These are phyloP conservation scores for Vinca major DNA, from an alignment of 305 asterid species.

Conservation along the genomic window DNA sequence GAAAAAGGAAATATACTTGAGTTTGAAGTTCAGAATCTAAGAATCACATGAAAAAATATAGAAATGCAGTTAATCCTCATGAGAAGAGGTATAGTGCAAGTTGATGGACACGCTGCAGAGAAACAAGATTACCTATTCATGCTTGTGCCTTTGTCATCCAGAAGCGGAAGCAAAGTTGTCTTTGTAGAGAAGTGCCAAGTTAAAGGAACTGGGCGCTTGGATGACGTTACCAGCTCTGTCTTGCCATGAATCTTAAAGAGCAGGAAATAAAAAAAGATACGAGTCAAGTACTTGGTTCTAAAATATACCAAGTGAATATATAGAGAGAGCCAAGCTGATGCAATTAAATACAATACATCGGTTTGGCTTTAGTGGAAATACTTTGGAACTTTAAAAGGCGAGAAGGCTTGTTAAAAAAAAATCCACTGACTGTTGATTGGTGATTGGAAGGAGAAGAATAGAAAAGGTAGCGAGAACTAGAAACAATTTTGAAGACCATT, in stretches of 20 bases:
- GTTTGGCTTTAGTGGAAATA: too few relatives aligned
- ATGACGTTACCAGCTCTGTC: slow-evolving; percentile 86
- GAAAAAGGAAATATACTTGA: neutral
- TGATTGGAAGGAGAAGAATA: neutral
- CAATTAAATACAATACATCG: neutral
- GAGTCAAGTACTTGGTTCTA: neutral
- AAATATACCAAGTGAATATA: neutral
- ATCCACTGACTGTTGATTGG: neutral
- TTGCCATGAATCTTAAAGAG: slow-evolving; percentile 80
- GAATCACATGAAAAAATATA: neutral
- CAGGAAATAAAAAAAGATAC: slow-evolving; percentile 18
- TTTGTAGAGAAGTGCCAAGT: slow-evolving; percentile 92
- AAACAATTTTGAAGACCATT: neutral
- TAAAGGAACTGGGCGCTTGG: slow-evolving; percentile 96
- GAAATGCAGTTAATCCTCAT: neutral
- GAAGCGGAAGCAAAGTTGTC: slow-evolving; percentile 75
- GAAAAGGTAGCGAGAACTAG: neutral
- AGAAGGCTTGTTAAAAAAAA: neutral
- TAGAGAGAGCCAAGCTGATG: neutral
- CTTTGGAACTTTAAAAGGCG: too few relatives aligned
- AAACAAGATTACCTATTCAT: slow-evolving; percentile 64
- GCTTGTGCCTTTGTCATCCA: slow-evolving; percentile 85
- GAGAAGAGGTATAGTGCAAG: neutral
- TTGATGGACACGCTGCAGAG: slow-evolving; percentile 2
- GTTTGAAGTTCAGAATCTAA: neutral